Conservation (phyloP, 2,329 filamentous ascomycete genomes). For the Trichoderma sp. region DNA sequence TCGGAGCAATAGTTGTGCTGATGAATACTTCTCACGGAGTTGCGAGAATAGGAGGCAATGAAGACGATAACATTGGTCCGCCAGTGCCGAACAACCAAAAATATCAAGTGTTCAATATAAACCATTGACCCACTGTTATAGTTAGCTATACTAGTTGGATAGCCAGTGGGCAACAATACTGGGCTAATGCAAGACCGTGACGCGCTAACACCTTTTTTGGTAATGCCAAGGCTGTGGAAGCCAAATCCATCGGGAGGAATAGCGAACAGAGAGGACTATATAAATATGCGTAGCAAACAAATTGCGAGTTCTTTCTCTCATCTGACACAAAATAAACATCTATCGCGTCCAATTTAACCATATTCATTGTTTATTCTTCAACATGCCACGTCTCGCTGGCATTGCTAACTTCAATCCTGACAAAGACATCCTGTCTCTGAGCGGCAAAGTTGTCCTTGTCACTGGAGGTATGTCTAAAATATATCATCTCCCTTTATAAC, state of each 20-base stretch:
- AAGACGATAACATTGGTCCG: background rate
- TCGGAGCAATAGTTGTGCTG: background rate
- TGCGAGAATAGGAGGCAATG: background rate
- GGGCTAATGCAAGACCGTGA: slow-evolving; percentile 3
- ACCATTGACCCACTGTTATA: background rate
- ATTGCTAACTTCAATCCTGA: background rate
- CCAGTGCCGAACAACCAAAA: background rate
- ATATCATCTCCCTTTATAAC: background rate
- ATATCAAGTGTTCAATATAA: background rate
- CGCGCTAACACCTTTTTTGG: background rate
- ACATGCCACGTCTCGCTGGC: background rate
- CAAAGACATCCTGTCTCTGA: background rate
- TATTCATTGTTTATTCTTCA: background rate
- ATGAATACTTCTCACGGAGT: background rate
- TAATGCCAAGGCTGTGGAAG: background rate
- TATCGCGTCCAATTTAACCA: background rate
- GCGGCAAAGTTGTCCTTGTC: background rate
- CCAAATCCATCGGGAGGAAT: background rate
- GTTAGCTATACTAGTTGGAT: background rate
- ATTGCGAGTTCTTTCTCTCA: background rate
- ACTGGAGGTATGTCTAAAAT: background rate
- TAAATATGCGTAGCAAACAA: background rate
- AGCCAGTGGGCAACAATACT: background rate
- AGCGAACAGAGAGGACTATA: background rate
- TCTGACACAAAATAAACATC: background rate